Percentiles rank a stretch among this genome's conserved stretches.
phyloP scores from a whole-genome alignment of 441 rosid genomes.

The Euphorbia celastroides region DNA sequence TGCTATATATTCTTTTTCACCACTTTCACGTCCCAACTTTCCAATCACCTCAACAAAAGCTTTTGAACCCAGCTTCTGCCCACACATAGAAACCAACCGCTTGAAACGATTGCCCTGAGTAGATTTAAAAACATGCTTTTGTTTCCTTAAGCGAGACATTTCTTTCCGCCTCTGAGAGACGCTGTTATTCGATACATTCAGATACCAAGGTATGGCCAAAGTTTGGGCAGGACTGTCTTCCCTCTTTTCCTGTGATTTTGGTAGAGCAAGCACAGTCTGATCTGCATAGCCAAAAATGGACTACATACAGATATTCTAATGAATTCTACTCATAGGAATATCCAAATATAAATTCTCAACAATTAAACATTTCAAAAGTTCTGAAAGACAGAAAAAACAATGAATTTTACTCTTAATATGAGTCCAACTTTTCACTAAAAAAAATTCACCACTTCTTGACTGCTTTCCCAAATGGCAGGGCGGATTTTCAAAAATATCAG shows the following conservation, averaged over 20 bases:
- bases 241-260: constrained; percentile 1
- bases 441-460: not conserved
- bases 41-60: constrained; percentile 40
- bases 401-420: no score
- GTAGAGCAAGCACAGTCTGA: not conserved
- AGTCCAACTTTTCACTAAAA: no score
- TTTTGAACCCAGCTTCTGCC: constrained; percentile 48
- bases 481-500: not conserved
- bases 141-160: constrained; percentile 54
- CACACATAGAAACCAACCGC: constrained; percentile 33
- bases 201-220: constrained; percentile 40
- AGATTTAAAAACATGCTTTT: constrained; percentile 38
- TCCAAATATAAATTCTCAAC: not conserved
- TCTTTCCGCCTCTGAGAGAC: constrained; percentile 36
- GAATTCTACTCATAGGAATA: not conserved
- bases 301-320: not conserved
- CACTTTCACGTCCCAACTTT: constrained; percentile 62
- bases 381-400: no score
- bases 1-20: constrained; percentile 54
- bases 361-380: not conserved
- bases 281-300: constrained; percentile 20
- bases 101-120: constrained; percentile 30
- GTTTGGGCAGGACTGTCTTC: constrained; percentile 14
- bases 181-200: constrained; percentile 13
- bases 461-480: not conserved